A percentile compares a stretch with the other conserved stretches of the same genome.
These are phyloP conservation scores for Monosporozyma siamensis DNA, from an alignment of 805 yeast species.

Conservation along the genomic window DNA sequence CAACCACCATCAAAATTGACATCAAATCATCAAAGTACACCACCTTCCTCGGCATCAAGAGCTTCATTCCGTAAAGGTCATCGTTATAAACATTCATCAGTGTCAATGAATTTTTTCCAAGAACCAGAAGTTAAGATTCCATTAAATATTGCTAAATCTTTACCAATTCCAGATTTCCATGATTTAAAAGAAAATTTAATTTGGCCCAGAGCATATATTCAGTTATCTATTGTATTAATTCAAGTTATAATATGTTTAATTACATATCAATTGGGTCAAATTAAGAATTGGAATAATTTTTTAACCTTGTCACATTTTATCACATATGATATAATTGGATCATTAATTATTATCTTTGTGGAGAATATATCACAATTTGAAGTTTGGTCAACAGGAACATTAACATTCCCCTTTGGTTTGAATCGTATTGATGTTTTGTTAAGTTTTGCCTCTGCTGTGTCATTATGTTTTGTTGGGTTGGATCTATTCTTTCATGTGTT, in stretches of 20 bases:
- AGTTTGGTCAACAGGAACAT: constrained; percentile 76
- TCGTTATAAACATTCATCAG: constrained; percentile 90
- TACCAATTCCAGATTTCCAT: constrained; percentile 37
- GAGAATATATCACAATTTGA: constrained; percentile 84
- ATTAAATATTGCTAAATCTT: constrained; percentile 62
- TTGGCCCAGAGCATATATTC: constrained; percentile 43
- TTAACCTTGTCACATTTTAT: constrained; percentile 79
- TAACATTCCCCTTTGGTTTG: constrained; percentile 84
- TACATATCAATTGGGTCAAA: constrained; percentile 53
- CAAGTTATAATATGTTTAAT: constrained; percentile 49
- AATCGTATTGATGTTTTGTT: constrained; percentile 84
- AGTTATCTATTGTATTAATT: constrained; percentile 46
- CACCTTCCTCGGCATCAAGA: constrained; percentile 24
- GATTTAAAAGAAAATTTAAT: constrained; percentile 59
- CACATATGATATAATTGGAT: constrained; percentile 78
- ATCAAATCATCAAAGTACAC: constrained; percentile 7
- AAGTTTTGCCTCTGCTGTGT: constrained; percentile 79
- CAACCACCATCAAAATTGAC: constrained; percentile 3
- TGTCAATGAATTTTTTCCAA: constrained; percentile 89
- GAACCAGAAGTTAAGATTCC: constrained; percentile 77
- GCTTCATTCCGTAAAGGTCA: constrained; percentile 87
- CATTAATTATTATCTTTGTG: constrained; percentile 57
- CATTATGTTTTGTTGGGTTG: constrained; percentile 82
- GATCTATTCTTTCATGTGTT: constrained; percentile 81
- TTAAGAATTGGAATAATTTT: constrained; percentile 48